Percentiles rank a stretch among this genome's conserved stretches.
These are phyloP conservation scores for Petasospora fabianii DNA, from an alignment of 1,139 yeast genomes.

Conservation along the genomic window DNA sequence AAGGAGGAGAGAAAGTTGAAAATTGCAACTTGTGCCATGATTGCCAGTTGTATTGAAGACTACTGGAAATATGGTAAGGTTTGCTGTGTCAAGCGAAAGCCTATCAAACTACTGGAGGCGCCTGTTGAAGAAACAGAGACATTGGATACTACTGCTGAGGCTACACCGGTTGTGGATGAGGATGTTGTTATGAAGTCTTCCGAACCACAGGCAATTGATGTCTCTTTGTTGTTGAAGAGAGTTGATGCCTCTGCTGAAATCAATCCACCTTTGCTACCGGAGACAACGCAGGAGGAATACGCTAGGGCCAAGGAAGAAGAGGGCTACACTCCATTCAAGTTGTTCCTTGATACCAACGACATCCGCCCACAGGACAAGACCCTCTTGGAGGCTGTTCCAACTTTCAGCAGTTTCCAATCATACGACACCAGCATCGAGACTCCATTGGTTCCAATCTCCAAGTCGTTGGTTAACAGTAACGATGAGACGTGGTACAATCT, in stretches of 20 bases:
- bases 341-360: slow-evolving; percentile 48
- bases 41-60: slow-evolving; percentile 72
- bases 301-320: slow-evolving; percentile 9
- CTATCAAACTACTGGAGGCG: slow-evolving; percentile 28
- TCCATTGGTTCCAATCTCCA: slow-evolving; percentile 52
- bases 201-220: slow-evolving; percentile 28
- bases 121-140: slow-evolving; percentile 6
- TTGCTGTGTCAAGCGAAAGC: slow-evolving; percentile 53
- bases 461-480: slow-evolving; percentile 58
- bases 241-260: slow-evolving; percentile 34
- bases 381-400: slow-evolving; percentile 51
- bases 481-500: slow-evolving; percentile 64
- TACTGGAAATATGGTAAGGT: slow-evolving; percentile 75
- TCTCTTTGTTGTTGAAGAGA: slow-evolving; percentile 30
- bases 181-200: background rate
- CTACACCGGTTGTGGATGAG: background rate
- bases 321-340: slow-evolving; percentile 48
- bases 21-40: slow-evolving; percentile 60
- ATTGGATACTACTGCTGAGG: background rate
- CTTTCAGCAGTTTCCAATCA: slow-evolving; percentile 41
- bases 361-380: slow-evolving; percentile 53
- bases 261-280: slow-evolving; percentile 29
- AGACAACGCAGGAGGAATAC: slow-evolving; percentile 29
- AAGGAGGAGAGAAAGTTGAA: slow-evolving; percentile 67
- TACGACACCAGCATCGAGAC: slow-evolving; percentile 28